Percentiles rank a stretch among this genome's conserved stretches.
Conservation (phyloP, 768 basidiomycete species). For the Termitomyces sp. region DNA sequence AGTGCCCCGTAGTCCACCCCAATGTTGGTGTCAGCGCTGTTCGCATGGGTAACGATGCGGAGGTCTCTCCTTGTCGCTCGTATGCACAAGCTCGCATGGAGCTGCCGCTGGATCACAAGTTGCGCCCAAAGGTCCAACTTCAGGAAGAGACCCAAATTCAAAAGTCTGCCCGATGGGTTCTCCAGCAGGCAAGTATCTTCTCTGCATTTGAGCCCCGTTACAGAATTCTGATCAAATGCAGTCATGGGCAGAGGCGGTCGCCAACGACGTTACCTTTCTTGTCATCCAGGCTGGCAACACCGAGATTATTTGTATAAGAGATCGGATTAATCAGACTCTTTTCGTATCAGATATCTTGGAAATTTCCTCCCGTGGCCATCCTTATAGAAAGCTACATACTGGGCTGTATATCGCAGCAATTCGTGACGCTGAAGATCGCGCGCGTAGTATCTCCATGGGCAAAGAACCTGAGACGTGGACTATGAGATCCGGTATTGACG, state of each 20-base stretch:
- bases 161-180: not conserved
- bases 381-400: conserved; percentile 2
- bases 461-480: not conserved
- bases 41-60: not conserved
- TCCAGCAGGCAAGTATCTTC: not conserved
- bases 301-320: not conserved
- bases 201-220: not conserved
- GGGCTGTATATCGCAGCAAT: conserved; percentile 3
- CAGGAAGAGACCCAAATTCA: not conserved
- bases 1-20: not conserved
- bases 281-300: not conserved
- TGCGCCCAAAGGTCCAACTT: not conserved
- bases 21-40: not conserved
- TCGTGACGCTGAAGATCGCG: not conserved
- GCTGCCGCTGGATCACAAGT: too few relatives aligned
- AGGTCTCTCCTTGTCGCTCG: not conserved
- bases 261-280: not conserved
- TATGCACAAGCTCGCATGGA: not conserved
- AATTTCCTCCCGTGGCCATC: not conserved
- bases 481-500: not conserved
- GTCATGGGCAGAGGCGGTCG: not conserved
- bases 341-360: not conserved
- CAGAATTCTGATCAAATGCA: not conserved
- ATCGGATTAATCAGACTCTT: not conserved
- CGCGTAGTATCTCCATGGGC: not conserved